These are phyloP conservation scores for Panicum miliaceum DNA, from an alignment of 176 grass and related monocot species.

Conservation along the genomic window DNA sequence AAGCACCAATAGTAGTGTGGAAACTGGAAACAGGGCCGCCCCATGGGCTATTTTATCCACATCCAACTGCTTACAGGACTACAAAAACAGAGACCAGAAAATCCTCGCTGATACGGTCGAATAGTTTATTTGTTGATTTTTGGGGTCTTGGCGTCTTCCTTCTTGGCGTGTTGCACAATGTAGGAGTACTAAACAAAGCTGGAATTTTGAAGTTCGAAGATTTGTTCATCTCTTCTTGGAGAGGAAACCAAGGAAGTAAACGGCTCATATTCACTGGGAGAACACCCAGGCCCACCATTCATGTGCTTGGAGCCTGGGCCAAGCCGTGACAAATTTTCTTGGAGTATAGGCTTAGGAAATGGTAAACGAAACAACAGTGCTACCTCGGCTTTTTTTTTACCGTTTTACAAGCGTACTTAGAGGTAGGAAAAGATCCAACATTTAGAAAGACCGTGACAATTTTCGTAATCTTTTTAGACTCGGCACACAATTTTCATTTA, in stretches of 20 bases:
- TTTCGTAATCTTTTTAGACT: too few relatives aligned
- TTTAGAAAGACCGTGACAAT: too few relatives aligned
- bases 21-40: neutral
- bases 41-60: neutral
- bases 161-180: neutral
- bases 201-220: neutral
- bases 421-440: too few relatives aligned
- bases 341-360: too few relatives aligned
- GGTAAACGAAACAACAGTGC: too few relatives aligned
- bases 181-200: neutral
- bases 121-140: neutral
- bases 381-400: too few relatives aligned
- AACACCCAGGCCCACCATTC: neutral
- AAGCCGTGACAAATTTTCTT: neutral
- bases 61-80: neutral
- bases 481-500: too few relatives aligned
- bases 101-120: neutral
- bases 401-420: too few relatives aligned
- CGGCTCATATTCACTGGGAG: neutral
- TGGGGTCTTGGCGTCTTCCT: too few relatives aligned
- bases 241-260: neutral
- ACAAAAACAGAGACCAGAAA: neutral
- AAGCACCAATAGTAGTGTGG: neutral
- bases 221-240: neutral
- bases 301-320: neutral